A percentile compares a stretch with the other conserved stretches of the same genome.
Conservation (phyloP, 2,329 filamentous ascomycete genomes). For the Aspergillus ochraceus region DNA sequence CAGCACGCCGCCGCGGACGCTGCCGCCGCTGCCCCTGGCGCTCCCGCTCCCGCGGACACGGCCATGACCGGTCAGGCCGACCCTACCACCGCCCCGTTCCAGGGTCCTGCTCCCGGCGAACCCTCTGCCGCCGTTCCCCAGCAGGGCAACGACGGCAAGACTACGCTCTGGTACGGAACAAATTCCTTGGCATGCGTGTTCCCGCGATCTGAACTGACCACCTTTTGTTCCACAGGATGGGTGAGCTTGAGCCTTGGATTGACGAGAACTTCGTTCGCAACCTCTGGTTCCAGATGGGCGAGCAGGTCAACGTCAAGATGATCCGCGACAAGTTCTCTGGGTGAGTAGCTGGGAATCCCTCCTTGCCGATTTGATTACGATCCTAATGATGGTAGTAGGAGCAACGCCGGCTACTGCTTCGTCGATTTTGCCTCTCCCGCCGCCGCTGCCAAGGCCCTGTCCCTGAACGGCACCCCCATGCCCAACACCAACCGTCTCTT, state of each 20-base stretch:
- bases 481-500: conserved; percentile 93
- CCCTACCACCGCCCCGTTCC: conserved; percentile 52
- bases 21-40: conserved; percentile 49
- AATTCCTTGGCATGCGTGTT: conserved; percentile 8
- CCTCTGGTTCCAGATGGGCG: conserved; percentile 89
- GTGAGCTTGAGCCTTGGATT: conserved; percentile 98
- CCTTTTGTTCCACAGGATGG: conserved; percentile 71
- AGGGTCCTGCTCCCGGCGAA: conserved; percentile 48
- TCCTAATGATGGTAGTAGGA: conserved; percentile 54
- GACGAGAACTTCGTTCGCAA: conserved; percentile 98
- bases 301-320: conserved; percentile 98
- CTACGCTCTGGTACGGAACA: conserved; percentile 54
- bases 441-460: conserved; percentile 87
- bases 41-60: conserved; percentile 51
- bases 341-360: conserved; percentile 53
- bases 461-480: conserved; percentile 81
- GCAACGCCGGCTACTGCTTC: conserved; percentile 98
- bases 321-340: conserved; percentile 99
- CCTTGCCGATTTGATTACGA: conserved; percentile 17
- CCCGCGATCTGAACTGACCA: neutral
- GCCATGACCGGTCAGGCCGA: conserved; percentile 61
- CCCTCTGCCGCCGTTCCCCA: conserved; percentile 47
- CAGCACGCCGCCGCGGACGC: conserved; percentile 58
- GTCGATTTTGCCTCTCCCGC: conserved; percentile 85
- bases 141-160: conserved; percentile 56